Base-by-base conservation (phyloP, 2,329 filamentous ascomycete genomes). In the Diaporthe sp. region DNA sequence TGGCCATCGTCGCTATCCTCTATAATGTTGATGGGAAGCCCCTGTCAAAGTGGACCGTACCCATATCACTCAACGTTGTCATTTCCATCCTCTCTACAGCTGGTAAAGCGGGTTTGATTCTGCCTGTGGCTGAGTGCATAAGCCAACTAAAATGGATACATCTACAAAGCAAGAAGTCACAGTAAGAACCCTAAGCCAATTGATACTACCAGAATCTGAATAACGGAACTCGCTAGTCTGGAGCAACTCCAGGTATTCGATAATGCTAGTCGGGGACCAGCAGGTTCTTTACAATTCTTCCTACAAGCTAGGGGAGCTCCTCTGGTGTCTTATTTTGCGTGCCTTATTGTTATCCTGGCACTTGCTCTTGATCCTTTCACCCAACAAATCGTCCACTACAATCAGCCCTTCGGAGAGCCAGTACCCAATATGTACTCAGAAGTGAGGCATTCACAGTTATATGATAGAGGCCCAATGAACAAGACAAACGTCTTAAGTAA, bases 141-240 rank as follows among this genome's bases (percentile, higher is more conserved):
- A 55, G 51, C 51, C 51, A 55, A 55, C 51, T 55, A 12, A 55
- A 55, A 55, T 55, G 51, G 51, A 55, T 55, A 4, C n/a, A 55
- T 13, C 51, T 55, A 8, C 51, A 55, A 19, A 28, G 51, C 51
- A 55, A 55, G n/a, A 55, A 55, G 25, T 55, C 51, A 55, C 51
- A 28, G 51, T 55, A 31, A 55, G 51, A 15, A 28, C 4, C 51
- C 25, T 8, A 17, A 28, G n/a, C 51, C 25, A 55, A 55, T 31
- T 19, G 9, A 31, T 2, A 31, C 28, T 31, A 25, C 31, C 3
- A n/a, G 15, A 28, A 31, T 28, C 4, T 19, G 13, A 55, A 55
- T 31, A 15, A 17, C 51, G 13, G 25, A 31, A 13, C 17, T 19
- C 17, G 2, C 13, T 31, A 55, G 51, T 28, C 51, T 55, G 17